Conservation (phyloP, 1,139 yeast genomes). For the Casaregolazyma lundiana region DNA sequence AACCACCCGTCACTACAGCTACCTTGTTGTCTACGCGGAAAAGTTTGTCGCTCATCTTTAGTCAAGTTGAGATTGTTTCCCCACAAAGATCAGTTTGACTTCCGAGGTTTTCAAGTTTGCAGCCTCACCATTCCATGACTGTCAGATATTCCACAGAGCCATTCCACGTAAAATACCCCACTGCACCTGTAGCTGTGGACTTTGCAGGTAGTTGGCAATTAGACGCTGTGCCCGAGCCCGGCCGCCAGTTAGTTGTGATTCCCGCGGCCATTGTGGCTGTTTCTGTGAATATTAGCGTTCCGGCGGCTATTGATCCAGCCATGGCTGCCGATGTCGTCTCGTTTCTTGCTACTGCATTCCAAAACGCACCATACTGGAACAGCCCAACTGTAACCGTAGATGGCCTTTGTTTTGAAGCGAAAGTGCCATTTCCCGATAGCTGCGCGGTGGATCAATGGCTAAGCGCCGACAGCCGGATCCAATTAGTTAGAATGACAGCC, state of each 20-base stretch:
- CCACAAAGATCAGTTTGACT: not conserved
- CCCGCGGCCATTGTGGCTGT: not conserved
- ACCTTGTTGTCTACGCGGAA: slow-evolving; percentile 45
- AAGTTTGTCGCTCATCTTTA: slow-evolving; percentile 43
- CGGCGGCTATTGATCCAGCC: not conserved
- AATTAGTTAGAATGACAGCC: not conserved
- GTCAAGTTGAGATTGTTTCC: slow-evolving; percentile 12
- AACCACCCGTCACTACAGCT: slow-evolving; percentile 76
- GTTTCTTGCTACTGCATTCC: not conserved
- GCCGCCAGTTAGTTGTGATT: not conserved
- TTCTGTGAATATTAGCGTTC: not conserved
- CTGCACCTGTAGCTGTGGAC: not conserved
- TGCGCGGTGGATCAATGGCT: not conserved
- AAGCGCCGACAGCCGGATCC: not conserved
- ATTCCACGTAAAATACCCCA: not conserved
- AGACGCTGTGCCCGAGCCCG: not conserved
- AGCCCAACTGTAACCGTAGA: not conserved
- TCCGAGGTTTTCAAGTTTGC: not conserved
- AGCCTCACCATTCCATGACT: not conserved
- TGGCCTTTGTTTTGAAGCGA: not conserved
- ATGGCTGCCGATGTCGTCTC: not conserved
- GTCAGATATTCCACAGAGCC: not conserved
- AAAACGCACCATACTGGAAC: not conserved
- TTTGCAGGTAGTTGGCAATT: not conserved
- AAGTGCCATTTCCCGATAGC: not conserved